These are phyloP conservation scores for Trichosporon sp. DNA, from an alignment of 1,284 basidiomycete species.

Conservation along the genomic window DNA sequence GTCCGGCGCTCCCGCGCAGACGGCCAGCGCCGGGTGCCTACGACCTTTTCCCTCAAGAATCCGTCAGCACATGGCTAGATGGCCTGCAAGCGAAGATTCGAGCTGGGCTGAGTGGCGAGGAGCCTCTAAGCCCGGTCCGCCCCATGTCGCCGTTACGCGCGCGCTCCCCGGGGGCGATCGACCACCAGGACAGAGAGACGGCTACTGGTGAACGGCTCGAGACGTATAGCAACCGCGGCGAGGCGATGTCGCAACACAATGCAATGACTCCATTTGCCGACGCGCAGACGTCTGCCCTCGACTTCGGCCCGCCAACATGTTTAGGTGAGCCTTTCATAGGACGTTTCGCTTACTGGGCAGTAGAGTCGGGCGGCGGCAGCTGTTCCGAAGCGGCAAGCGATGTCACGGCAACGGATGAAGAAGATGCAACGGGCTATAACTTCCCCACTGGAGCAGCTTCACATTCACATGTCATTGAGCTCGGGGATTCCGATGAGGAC, in stretches of 20 bases:
- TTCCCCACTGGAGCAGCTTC: background rate
- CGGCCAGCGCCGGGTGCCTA: conserved; percentile 35
- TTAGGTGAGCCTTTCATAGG: background rate
- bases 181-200: background rate
- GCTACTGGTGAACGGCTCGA: background rate
- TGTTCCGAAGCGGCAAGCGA: background rate
- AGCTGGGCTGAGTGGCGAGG: conserved; percentile 27
- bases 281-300: no score
- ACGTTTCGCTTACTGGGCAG: background rate
- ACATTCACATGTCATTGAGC: background rate
- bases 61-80: conserved; percentile 43
- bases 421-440: background rate
- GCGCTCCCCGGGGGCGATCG: background rate
- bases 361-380: background rate
- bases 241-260: no score
- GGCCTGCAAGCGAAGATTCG: conserved; percentile 42
- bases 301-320: no score
- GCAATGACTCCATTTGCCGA: no score
- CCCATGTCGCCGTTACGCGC: conserved; percentile 20
- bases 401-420: background rate
- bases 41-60: conserved; percentile 35
- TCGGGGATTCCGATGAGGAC: conserved; percentile 11
- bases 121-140: conserved; percentile 27
- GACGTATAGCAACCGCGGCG: background rate
- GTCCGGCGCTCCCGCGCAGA: background rate